Conservation (phyloP, 2,329 filamentous ascomycete genomes). For the Claviceps africana region DNA sequence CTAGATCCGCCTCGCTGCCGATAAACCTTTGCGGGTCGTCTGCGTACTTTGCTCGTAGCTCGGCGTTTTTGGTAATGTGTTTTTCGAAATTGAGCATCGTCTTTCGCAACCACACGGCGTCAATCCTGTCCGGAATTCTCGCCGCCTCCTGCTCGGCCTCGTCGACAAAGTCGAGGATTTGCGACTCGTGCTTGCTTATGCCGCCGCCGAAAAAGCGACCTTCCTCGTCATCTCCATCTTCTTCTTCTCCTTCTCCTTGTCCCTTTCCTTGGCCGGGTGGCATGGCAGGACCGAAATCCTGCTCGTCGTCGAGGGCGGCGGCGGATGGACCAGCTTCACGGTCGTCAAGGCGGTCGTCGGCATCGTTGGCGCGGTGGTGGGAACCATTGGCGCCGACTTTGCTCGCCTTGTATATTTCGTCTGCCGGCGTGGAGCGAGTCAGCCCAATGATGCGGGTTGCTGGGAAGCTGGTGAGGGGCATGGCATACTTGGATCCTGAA, state of each 20-base stretch:
- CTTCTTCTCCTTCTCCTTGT: slow-evolving; percentile 36
- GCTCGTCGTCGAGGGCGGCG: slow-evolving; percentile 30
- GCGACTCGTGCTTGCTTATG: slow-evolving; percentile 64
- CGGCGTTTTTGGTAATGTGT: slow-evolving; percentile 79
- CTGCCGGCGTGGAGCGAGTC: slow-evolving; percentile 21
- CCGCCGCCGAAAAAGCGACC: slow-evolving; percentile 93
- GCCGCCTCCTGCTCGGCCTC: slow-evolving; percentile 22
- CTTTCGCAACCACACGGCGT: slow-evolving; percentile 69
- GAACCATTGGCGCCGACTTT: slow-evolving; percentile 33
- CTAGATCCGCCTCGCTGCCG: slow-evolving; percentile 73
- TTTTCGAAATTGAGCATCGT: slow-evolving; percentile 76
- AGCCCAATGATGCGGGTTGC: background rate
- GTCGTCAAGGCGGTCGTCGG: slow-evolving; percentile 24
- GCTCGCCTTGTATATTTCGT: slow-evolving; percentile 49
- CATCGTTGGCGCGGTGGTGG: slow-evolving; percentile 28
- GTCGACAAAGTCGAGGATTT: slow-evolving; percentile 82
- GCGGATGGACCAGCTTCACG: slow-evolving; percentile 36
- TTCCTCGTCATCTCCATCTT: slow-evolving; percentile 62
- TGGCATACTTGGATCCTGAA: slow-evolving; percentile 46
- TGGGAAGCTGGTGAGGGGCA: background rate
- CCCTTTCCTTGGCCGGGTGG: slow-evolving; percentile 27
- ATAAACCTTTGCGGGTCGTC: slow-evolving; percentile 71
- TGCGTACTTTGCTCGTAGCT: slow-evolving; percentile 75
- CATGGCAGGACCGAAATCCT: slow-evolving; percentile 31
- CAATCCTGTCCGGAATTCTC: slow-evolving; percentile 56